Percentiles rank a stretch among this genome's conserved stretches.
Conservation (phyloP, 176 grass and related monocot genomes). For the Carex myosuroides region DNA sequence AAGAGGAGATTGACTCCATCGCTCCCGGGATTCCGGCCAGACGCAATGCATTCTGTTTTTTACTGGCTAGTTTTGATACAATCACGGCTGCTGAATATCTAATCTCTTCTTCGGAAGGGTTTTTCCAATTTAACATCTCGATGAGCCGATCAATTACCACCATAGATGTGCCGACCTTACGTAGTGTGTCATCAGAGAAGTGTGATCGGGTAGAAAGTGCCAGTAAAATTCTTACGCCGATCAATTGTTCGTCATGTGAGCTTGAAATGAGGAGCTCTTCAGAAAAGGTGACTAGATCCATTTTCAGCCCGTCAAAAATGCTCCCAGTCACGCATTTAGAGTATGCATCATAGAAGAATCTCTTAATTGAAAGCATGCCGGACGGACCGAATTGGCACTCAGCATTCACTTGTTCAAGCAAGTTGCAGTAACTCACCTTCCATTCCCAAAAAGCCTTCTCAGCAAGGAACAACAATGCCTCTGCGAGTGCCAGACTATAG, state of each 20-base stretch:
- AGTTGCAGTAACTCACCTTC: constrained; percentile 36
- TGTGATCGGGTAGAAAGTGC: constrained; percentile 24
- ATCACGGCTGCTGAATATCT: constrained; percentile 46
- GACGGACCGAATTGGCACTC: constrained; percentile 48
- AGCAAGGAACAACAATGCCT: constrained; percentile 56
- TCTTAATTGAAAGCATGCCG: constrained; percentile 40
- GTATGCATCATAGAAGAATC: constrained; percentile 82
- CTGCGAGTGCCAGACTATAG: constrained; percentile 52
- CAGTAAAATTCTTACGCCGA: constrained; percentile 44
- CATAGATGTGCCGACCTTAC: constrained; percentile 32
- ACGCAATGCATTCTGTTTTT: constrained; percentile 48
- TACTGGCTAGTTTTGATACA: constrained; percentile 58
- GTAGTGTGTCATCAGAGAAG: constrained; percentile 30
- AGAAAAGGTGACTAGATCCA: constrained; percentile 67
- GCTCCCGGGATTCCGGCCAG: constrained; percentile 43
- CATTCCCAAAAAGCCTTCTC: constrained; percentile 76
- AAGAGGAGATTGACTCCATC: constrained; percentile 54
- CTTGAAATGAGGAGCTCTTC: constrained; percentile 42
- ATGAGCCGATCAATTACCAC: constrained; percentile 44
- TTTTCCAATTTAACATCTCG: constrained; percentile 61
- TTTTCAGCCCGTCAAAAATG: constrained; percentile 60
- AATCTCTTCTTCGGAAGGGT: constrained; percentile 25
- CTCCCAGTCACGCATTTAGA: constrained; percentile 53
- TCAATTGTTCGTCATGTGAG: constrained; percentile 57
- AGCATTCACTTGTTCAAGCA: constrained; percentile 45